Base-by-base conservation (phyloP, 2,329 filamentous ascomycete species). In the Claviceps purpurea region DNA sequence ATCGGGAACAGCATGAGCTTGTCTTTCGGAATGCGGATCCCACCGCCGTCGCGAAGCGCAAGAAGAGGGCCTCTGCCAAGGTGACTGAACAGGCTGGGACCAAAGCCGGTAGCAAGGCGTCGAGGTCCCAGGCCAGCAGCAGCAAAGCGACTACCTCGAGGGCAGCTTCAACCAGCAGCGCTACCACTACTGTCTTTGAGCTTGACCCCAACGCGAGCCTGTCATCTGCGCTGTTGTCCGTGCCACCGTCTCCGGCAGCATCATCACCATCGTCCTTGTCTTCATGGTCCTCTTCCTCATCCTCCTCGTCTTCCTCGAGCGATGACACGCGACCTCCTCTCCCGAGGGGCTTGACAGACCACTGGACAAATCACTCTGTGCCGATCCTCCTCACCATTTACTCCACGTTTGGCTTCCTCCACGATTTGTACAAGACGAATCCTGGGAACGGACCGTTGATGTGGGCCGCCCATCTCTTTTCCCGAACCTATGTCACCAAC, bases 351-450 rank as follows among this genome's bases (percentile, higher is more conserved):
- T 42, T 71, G 26, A 57, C 54, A 16, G 62, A 70, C 51, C 65
- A 70, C 46, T 71, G 69, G 69, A 69, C 65, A 4, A 50, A 58
- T 2, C 64, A 69, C 40, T 70, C 69, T 0, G 58, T 71, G 3
- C 68, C 69, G 4, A 68, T 71, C 20, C 56, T 71, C 1, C 62
- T 71, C 20, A 63, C 66, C 47, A 62, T 68, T 44, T 71, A 71
- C 50, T 62, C 62, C 3, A 58, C 62, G 2, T 48, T 71, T 30
- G 58, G 61, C 5, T 70, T 71, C 39, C 57, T 71, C 1, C 59
- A 60, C 11, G 52, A 60, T 7, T 56, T 64, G 11, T 69, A 66
- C 53, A 55, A 51, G 18, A 54, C 56, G 7, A 55, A 58, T 22
- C 47, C 54, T 20, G 20, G 52, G 16, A 56, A 68, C 41, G 68